A percentile compares a stretch with the other conserved stretches of the same genome.
Evolutionary conservation across 441 rosid genomes (phyloP).

Genomic region (Bruguiera hainesii): DNA sequence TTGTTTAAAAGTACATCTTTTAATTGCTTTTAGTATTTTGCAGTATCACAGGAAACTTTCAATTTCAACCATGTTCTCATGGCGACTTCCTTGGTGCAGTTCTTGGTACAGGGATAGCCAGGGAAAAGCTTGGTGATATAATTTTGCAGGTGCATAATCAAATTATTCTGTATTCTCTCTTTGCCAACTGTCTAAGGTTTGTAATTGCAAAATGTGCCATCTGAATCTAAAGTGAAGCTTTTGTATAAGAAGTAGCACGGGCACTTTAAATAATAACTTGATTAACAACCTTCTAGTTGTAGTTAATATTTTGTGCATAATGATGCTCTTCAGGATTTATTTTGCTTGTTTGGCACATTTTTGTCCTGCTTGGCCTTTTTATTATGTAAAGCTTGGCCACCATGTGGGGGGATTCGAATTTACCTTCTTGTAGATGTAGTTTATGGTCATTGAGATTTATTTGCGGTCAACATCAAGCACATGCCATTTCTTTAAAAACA

Average conservation of each 20-base stretch:
- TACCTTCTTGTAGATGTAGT: too few relatives aligned
- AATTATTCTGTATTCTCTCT: not conserved
- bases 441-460: too few relatives aligned
- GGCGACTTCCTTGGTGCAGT: constrained; percentile 92
- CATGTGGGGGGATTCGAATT: too few relatives aligned
- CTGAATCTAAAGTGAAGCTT: too few relatives aligned
- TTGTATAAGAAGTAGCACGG: not conserved
- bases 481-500: not conserved
- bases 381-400: too few relatives aligned
- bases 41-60: constrained; percentile 79
- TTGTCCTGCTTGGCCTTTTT: too few relatives aligned
- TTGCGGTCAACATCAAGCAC: not conserved
- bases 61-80: constrained; percentile 77
- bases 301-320: too few relatives aligned
- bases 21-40: constrained; percentile 14
- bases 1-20: not conserved
- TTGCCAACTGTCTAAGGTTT: not conserved
- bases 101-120: constrained; percentile 81
- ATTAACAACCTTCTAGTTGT: too few relatives aligned
- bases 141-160: constrained; percentile 62
- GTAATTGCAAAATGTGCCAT: too few relatives aligned
- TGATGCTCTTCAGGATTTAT: too few relatives aligned
- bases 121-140: constrained; percentile 90
- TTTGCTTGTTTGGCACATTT: constrained; percentile 4
- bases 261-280: not conserved